Conservation (phyloP, 805 yeast species). For the Kluyveromyces aestuarii region DNA sequence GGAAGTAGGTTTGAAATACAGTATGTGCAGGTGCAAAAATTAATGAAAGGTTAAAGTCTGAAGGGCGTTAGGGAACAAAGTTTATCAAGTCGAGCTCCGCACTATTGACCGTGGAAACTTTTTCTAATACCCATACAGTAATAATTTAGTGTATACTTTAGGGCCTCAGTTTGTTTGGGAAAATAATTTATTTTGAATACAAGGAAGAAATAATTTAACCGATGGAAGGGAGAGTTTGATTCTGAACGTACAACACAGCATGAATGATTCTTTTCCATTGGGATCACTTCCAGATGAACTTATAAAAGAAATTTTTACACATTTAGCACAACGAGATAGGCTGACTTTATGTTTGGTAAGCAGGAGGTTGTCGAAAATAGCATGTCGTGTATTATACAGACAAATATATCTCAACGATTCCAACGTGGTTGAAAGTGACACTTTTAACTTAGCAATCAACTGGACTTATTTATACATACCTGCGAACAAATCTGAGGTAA, state of each 20-base stretch:
- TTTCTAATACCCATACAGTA: no score
- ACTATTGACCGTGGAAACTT: background rate
- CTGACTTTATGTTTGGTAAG: constrained; percentile 20
- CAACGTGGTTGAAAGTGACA: constrained; percentile 29
- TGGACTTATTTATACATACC: constrained; percentile 31
- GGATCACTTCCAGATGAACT: constrained; percentile 21
- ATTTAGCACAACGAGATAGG: constrained; percentile 31
- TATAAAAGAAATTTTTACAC: constrained; percentile 24
- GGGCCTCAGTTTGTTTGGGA: no score
- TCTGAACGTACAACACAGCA: background rate
- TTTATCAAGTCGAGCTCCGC: background rate
- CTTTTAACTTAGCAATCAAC: constrained; percentile 30
- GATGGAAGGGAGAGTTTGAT: background rate
- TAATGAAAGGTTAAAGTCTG: background rate
- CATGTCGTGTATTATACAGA: constrained; percentile 28
- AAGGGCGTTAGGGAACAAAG: background rate
- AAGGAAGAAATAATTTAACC: background rate
- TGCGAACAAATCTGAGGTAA: constrained; percentile 17
- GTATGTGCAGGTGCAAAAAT: no score
- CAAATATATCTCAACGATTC: constrained; percentile 35
- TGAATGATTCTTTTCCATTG: constrained; percentile 10
- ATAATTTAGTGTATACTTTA: no score
- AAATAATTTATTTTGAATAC: background rate
- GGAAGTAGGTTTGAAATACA: background rate
- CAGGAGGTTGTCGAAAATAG: constrained; percentile 23